Percentiles rank a stretch among this genome's conserved stretches.
Evolutionary conservation across 78 protist genomes (phyloP).

Genomic region (Dictyostelium capitatum): DNA sequence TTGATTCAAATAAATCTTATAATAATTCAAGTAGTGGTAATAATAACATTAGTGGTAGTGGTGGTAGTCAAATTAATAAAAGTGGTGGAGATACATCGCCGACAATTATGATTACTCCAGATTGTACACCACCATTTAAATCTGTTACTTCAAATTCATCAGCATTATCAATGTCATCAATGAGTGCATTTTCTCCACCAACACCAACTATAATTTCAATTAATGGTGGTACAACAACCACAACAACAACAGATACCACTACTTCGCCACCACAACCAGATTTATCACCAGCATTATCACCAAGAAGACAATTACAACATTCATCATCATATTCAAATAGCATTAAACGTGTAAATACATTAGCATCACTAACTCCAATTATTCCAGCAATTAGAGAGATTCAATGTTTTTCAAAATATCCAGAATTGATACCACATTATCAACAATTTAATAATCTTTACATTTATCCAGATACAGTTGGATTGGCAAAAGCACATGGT

Average conservation of each 20-base stretch:
- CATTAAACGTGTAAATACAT: slow-evolving; percentile 1
- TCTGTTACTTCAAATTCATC: neutral
- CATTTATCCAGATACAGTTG: slow-evolving; percentile 55
- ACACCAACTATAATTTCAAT: neutral
- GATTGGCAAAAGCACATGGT: slow-evolving; percentile 60
- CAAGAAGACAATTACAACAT: slow-evolving; percentile 7
- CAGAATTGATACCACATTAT: slow-evolving; percentile 59
- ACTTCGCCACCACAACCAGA: slow-evolving; percentile 2
- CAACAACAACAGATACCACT: neutral
- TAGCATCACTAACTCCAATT: slow-evolving; percentile 19
- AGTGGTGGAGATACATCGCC: neutral
- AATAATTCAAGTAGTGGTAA: neutral
- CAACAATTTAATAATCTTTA: slow-evolving; percentile 55
- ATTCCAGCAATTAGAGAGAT: slow-evolving; percentile 64
- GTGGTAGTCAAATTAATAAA: neutral
- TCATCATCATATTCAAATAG: neutral
- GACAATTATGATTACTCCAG: neutral
- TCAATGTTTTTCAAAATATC: slow-evolving; percentile 39
- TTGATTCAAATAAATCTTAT: neutral
- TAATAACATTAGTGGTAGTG: neutral
- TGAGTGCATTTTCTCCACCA: neutral
- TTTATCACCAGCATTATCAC: neutral
- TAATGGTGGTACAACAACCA: neutral
- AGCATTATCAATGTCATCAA: slow-evolving; percentile 5
- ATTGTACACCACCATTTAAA: slow-evolving; percentile 23